Evolutionary conservation across 345 rosid genomes (phyloP).

Genomic region (Hevea brasiliensis): DNA sequence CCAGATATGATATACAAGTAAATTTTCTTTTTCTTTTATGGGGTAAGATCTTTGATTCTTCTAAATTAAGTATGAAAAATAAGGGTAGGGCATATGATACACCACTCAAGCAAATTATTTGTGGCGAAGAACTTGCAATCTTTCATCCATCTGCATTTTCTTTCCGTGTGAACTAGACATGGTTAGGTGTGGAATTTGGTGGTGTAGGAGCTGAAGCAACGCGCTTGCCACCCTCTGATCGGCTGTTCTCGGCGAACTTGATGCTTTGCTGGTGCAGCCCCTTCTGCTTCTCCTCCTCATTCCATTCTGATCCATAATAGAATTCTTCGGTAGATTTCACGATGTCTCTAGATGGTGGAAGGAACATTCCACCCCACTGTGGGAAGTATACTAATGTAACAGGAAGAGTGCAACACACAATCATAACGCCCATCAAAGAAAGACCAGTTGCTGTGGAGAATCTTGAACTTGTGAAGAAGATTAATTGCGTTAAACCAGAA

Average conservation of each 20-base stretch:
- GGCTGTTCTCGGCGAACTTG: slow-evolving; percentile 25
- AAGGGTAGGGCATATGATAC: no score
- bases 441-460: slow-evolving; percentile 16
- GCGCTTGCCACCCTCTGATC: slow-evolving; percentile 8
- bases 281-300: slow-evolving; percentile 21
- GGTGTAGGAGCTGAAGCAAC: background rate
- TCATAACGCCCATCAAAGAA: slow-evolving; percentile 21
- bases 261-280: slow-evolving; percentile 19
- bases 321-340: slow-evolving; percentile 8
- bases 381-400: slow-evolving; percentile 20
- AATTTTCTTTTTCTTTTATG: no score
- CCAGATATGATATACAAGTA: no score
- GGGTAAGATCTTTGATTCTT: no score
- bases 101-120: no score
- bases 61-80: no score
- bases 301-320: slow-evolving; percentile 23
- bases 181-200: background rate
- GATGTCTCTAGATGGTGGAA: slow-evolving; percentile 1
- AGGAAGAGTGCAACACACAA: slow-evolving; percentile 12
- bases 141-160: no score
- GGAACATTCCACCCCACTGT: slow-evolving; percentile 28
- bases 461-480: slow-evolving; percentile 16
- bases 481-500: slow-evolving; percentile 11
- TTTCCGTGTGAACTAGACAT: no score
- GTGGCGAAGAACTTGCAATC: no score